Evolutionary conservation across 495 filamentous ascomycete species (phyloP).

Genomic region (Mytilinidion resinicola): DNA sequence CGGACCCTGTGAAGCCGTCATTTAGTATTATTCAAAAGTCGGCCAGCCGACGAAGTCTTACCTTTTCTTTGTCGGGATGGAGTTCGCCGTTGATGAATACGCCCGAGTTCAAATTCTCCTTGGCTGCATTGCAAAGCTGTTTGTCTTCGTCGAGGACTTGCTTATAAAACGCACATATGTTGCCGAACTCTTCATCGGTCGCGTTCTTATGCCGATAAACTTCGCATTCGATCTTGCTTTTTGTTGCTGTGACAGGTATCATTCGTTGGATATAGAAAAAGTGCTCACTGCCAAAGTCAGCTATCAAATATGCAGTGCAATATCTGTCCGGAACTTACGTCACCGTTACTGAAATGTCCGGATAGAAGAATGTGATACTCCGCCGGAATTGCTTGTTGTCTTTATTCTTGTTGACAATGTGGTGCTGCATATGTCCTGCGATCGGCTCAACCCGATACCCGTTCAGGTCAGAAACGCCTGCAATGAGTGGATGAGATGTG

Average conservation of each 20-base stretch:
- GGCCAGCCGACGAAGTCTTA: too few relatives aligned
- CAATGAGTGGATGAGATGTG: slow-evolving; percentile 45
- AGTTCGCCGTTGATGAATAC: slow-evolving; percentile 44
- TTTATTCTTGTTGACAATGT: slow-evolving; percentile 38
- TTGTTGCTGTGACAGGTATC: slow-evolving; percentile 39
- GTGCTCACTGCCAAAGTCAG: slow-evolving; percentile 31
- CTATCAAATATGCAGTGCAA: slow-evolving; percentile 14
- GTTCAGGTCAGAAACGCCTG: slow-evolving; percentile 39
- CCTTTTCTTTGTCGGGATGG: slow-evolving; percentile 43
- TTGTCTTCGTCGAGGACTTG: slow-evolving; percentile 45
- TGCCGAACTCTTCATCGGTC: slow-evolving; percentile 41
- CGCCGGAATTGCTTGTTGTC: slow-evolving; percentile 31
- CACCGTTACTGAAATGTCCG: slow-evolving; percentile 42
- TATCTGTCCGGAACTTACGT: slow-evolving; percentile 35
- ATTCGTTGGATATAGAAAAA: slow-evolving; percentile 47
- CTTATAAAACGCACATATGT: slow-evolving; percentile 41
- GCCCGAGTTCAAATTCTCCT: slow-evolving; percentile 42
- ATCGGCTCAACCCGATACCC: slow-evolving; percentile 42
- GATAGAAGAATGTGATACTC: slow-evolving; percentile 43
- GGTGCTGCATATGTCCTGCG: slow-evolving; percentile 40
- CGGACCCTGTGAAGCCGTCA: too few relatives aligned
- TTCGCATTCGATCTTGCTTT: slow-evolving; percentile 41
- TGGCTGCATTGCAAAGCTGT: slow-evolving; percentile 38
- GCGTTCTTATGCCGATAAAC: slow-evolving; percentile 45
- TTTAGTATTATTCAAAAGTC: too few relatives aligned